Evolutionary conservation across 108 stramenopile species (phyloP).

Genomic region (Cyclotella distinguenda): DNA sequence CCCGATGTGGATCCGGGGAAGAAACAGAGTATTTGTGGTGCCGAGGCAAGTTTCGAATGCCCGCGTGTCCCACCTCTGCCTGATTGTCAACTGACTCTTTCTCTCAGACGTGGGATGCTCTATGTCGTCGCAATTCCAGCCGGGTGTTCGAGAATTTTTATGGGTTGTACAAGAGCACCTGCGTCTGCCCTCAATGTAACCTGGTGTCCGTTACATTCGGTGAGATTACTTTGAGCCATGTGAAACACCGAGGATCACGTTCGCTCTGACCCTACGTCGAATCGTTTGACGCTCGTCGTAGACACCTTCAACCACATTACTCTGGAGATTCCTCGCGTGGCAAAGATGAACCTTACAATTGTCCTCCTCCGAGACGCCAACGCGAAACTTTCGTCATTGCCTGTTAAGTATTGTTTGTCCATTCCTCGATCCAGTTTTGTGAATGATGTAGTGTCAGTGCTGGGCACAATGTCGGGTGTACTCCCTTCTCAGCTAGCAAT

Average conservation of each 20-base stretch:
- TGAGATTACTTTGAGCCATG: conserved; percentile 2
- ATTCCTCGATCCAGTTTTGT: conserved; percentile 18
- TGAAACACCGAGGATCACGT: neutral
- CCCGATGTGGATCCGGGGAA: conserved; percentile 67
- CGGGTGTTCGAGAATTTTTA: conserved; percentile 77
- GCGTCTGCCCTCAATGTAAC: conserved; percentile 86
- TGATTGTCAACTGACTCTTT: neutral
- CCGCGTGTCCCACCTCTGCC: neutral
- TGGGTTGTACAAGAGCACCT: conserved; percentile 83
- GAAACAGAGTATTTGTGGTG: conserved; percentile 67
- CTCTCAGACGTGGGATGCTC: conserved; percentile 61
- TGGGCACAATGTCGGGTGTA: conserved; percentile 36
- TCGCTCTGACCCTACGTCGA: neutral
- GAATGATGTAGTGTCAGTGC: conserved; percentile 26
- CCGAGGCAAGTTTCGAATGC: conserved; percentile 31
- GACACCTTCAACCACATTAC: conserved; percentile 78
- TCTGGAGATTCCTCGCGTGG: conserved; percentile 68
- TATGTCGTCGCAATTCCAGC: conserved; percentile 71
- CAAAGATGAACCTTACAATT: conserved; percentile 14
- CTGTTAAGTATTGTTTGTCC: conserved; percentile 30
- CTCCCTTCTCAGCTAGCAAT: conserved; percentile 36
- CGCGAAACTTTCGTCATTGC: conserved; percentile 12
- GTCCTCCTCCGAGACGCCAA: conserved; percentile 21
- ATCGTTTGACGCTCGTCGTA: neutral
- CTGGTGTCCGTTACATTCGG: conserved; percentile 90